Evolutionary conservation across 768 basidiomycete genomes (phyloP).

Genomic region (Tricholoma sp.): DNA sequence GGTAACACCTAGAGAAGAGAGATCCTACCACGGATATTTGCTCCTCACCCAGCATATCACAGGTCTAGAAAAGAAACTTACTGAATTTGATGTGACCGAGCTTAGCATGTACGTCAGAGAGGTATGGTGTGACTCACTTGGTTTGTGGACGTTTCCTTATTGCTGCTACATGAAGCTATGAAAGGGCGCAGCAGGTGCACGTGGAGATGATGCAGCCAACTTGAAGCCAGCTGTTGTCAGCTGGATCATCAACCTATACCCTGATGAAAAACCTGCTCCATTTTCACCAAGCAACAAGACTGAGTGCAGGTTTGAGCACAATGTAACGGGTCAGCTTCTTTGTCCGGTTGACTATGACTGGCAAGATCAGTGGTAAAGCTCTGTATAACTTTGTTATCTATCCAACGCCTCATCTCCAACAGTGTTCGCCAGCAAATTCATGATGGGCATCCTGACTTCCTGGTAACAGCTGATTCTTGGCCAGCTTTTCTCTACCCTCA

Average conservation of each 20-base stretch:
- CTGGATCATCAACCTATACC: constrained; percentile 3
- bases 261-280: neutral
- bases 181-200: constrained; percentile 3
- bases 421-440: constrained; percentile 1
- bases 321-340: constrained; percentile 11
- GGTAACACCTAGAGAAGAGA: neutral
- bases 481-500: constrained; percentile 6
- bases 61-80: neutral
- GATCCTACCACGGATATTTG: neutral
- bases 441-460: constrained; percentile 5
- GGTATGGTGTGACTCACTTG: neutral
- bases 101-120: neutral
- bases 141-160: too few species aligned
- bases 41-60: neutral
- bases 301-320: constrained; percentile 13
- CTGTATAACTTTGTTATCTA: neutral
- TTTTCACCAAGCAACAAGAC: neutral
- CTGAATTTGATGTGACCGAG: neutral
- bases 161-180: neutral
- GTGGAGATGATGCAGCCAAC: constrained; percentile 7
- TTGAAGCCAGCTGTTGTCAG: neutral
- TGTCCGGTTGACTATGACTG: constrained; percentile 15
- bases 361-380: constrained; percentile 10
- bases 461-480: neutral
- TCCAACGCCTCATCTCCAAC: neutral